A percentile compares a stretch with the other conserved stretches of the same genome.
Conservation (phyloP, 1,139 yeast genomes). For the Blastobotrys petasosporus region DNA sequence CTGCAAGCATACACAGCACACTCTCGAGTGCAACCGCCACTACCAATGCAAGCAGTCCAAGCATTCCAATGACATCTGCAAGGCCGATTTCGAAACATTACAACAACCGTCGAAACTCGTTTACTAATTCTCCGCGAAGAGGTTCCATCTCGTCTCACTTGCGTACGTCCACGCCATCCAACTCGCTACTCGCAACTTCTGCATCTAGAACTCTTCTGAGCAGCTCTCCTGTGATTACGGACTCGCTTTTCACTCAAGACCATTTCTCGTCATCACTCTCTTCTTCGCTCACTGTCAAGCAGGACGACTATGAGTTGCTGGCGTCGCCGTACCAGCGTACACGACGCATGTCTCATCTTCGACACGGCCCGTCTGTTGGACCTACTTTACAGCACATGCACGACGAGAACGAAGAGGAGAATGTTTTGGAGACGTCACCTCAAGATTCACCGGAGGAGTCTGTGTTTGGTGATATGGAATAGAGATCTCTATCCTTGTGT, state of each 20-base stretch:
- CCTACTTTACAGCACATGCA: slow-evolving; percentile 11
- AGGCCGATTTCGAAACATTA: slow-evolving; percentile 17
- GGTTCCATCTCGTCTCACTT: slow-evolving; percentile 2
- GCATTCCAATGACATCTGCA: slow-evolving; percentile 17
- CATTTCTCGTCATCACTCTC: slow-evolving; percentile 3
- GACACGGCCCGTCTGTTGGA: slow-evolving; percentile 13
- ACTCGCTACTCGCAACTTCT: neutral
- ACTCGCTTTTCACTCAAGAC: slow-evolving; percentile 11
- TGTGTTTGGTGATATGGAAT: slow-evolving; percentile 29
- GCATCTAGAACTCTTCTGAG: slow-evolving; percentile 3
- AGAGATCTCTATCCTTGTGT: neutral
- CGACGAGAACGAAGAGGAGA: slow-evolving; percentile 14
- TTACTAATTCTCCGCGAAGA: slow-evolving; percentile 7
- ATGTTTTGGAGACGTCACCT: slow-evolving; percentile 12
- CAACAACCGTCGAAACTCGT: neutral
- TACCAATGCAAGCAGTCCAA: slow-evolving; percentile 11
- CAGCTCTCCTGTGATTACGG: slow-evolving; percentile 12
- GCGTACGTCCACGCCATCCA: neutral
- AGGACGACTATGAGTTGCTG: slow-evolving; percentile 21
- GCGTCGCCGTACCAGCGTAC: slow-evolving; percentile 22
- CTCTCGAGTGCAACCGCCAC: neutral
- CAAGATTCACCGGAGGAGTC: slow-evolving; percentile 14
- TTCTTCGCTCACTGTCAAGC: neutral
- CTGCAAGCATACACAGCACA: neutral
- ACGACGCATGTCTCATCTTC: slow-evolving; percentile 23